Evolutionary conservation across 352 stramenopile species (phyloP), one percentile per base, ranked within the genome.

Genomic region (Phytophthora cajani): DNA sequence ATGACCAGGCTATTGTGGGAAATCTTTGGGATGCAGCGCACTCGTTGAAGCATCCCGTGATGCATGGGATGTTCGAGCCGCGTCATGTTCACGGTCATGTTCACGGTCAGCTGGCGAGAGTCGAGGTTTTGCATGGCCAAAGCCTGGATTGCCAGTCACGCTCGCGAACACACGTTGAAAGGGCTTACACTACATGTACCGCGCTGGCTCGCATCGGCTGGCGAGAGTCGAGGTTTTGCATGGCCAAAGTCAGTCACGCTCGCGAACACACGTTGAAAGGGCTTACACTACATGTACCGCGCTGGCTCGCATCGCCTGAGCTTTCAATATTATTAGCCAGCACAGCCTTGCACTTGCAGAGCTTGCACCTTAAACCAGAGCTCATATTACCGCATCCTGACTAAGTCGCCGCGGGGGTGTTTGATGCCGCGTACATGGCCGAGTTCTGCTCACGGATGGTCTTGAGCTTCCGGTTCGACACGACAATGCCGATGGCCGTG

Each of bases 391-490:
- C 23, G 23, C 23, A 27, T 27, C 23, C 23, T 32, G 27, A 32
- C 33, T 47, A 47, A 47, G 12, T 17, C 17, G 40, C 40, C 40
- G 14, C 14, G 14, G 40, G 40, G 4, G 40, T 47, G 74, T 80
- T 51, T 59, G 68, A 9, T 27, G 54, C 66, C 14, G 78, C 53
- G 46, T 82, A 80, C 23, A 85, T 77, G 49, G 68, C 78, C 0
- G 77, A 76, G 58, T 84, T 84, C 64, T 91, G 78, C 12, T 85
- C 74, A 52, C 82, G 85, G 0, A 94, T 69, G 36, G 69, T 66
- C 14, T 81, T 70, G 25, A 85, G 57, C 51, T 82, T 87, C 50
- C 75, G 78, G 25, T 77, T 69, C 0, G 85, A 72, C 38, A 88
- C 71, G 12, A 78, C 54, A 16, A 90, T 69, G 17, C 82, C 69